Evolutionary conservation across 2,329 filamentous ascomycete genomes (phyloP), one percentile per base, ranked within the genome.

Genomic region (Xylariaceae sp.): DNA sequence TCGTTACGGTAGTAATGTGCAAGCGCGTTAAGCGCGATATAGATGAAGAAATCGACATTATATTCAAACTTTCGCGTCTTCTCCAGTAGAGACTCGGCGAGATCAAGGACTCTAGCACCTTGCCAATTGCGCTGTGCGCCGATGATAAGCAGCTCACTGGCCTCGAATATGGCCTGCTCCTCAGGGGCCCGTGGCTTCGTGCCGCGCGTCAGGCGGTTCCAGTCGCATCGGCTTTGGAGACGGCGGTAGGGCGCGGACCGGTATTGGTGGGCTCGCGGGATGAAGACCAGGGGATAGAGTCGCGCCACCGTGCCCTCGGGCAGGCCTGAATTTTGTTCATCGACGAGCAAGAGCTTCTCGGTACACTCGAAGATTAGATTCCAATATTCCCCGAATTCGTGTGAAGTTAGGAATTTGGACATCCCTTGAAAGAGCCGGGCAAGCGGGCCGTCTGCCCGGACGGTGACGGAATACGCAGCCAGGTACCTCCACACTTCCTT

Each of bases 331-430:
- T 60, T 56, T 29, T 59, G 53, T 47, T 67, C 65, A 11, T 65
- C 64, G 30, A 67, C 55, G 11, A 65, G 45, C 1, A 67, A 56
- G 4, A 67, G 54, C 39, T 62, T 65, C 55, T 67, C 65, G 1
- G 62, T 65, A 52, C 65, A 67, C 51, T 65, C 64, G 47, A 67
- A 65, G 19, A 67, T 56, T n/a, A 67, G 56, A 34, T 64, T 57
- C 65, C 65, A 66, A 47, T 63, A 67, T 44, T 66, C 64, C 29
- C 65, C 64, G 45, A 66, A 66, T 7, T 66, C 64, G 56, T 65
- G 63, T 0, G 65, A 62, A 41, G 57, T 65, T 30, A 67, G 50
- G 43, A 63, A 65, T 39, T 65, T 65, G 53, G 63, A 65, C 45
- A 67, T 59, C 8, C 60, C 64, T 39, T 65, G 63, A 43, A 66